Evolutionary conservation across 2,329 filamentous ascomycete species (phyloP).

Genomic region (Daldinia eschscholtzii): DNA sequence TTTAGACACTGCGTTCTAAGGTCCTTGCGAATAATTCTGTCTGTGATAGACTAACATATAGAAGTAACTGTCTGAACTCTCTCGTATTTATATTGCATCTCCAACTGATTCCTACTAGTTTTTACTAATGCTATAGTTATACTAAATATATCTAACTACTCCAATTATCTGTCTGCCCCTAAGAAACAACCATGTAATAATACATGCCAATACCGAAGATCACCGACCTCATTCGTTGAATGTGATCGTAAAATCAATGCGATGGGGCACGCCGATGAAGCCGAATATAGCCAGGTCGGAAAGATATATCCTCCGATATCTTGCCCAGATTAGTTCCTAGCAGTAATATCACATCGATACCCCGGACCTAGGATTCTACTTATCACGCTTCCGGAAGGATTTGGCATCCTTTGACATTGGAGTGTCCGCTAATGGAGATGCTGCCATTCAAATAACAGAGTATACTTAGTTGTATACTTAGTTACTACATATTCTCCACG

Average conservation of each 20-base stretch:
- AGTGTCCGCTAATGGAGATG: neutral
- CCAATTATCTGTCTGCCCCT: too few relatives aligned
- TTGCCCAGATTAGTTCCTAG: neutral
- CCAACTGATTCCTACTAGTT: neutral
- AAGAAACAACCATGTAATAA: neutral
- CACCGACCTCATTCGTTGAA: neutral
- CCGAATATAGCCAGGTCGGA: neutral
- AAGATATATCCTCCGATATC: neutral
- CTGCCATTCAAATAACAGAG: neutral
- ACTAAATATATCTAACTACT: neutral
- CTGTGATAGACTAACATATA: too few relatives aligned
- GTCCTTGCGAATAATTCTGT: neutral
- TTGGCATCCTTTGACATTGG: too few relatives aligned
- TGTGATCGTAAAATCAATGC: too few relatives aligned
- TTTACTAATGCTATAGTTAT: neutral
- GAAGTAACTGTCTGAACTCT: too few relatives aligned
- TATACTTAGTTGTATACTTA: too few relatives aligned
- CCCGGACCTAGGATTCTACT: neutral
- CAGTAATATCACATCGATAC: constrained; percentile 1
- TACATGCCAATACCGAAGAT: too few relatives aligned
- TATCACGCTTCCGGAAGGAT: too few relatives aligned
- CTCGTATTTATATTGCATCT: neutral
- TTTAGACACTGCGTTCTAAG: neutral
- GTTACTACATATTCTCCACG: too few relatives aligned
- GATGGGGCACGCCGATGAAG: neutral